Conservation (phyloP, 179 eudicot species). For the Monotropa hypopitys region DNA sequence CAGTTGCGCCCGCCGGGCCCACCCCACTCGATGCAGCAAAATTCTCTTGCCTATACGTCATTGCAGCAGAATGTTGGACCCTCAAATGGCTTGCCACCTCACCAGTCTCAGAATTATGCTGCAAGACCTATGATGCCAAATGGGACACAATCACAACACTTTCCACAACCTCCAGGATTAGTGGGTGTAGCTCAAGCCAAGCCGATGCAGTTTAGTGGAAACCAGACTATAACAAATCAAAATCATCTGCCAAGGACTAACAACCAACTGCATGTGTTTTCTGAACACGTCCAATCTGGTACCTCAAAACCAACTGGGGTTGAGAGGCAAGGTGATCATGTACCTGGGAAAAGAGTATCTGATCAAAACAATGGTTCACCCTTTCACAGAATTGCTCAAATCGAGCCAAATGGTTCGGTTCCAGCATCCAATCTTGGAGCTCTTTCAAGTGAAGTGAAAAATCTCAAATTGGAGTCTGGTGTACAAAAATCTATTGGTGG, state of each 20-base stretch:
- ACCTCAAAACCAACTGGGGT: slow-evolving; percentile 15
- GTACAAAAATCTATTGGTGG: slow-evolving; percentile 19
- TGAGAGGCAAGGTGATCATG: slow-evolving; percentile 27
- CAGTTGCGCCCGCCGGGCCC: slow-evolving; percentile 36
- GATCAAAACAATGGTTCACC: slow-evolving; percentile 16
- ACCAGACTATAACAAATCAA: slow-evolving; percentile 32
- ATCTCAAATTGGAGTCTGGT: slow-evolving; percentile 23
- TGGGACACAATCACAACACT: slow-evolving; percentile 34
- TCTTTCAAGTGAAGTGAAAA: slow-evolving; percentile 19
- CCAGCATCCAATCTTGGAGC: slow-evolving; percentile 21
- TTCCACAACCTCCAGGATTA: slow-evolving; percentile 33
- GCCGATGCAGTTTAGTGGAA: slow-evolving; percentile 28
- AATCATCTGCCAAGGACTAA: slow-evolving; percentile 18
- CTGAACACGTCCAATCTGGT: slow-evolving; percentile 30
- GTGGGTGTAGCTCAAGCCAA: slow-evolving; percentile 37
- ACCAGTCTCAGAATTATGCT: slow-evolving; percentile 31
- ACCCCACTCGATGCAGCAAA: slow-evolving; percentile 16
- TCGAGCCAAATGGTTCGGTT: slow-evolving; percentile 22
- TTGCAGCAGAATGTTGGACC: slow-evolving; percentile 29
- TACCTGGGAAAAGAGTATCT: slow-evolving; percentile 15
- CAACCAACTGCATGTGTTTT: slow-evolving; percentile 18
- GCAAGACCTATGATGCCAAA: slow-evolving; percentile 38
- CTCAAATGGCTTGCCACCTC: slow-evolving; percentile 32
- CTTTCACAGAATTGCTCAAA: slow-evolving; percentile 13
- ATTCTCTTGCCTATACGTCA: slow-evolving; percentile 22